Conservation (phyloP, 129 eudicot genomes). For the Centrapalus pauciflorus region DNA sequence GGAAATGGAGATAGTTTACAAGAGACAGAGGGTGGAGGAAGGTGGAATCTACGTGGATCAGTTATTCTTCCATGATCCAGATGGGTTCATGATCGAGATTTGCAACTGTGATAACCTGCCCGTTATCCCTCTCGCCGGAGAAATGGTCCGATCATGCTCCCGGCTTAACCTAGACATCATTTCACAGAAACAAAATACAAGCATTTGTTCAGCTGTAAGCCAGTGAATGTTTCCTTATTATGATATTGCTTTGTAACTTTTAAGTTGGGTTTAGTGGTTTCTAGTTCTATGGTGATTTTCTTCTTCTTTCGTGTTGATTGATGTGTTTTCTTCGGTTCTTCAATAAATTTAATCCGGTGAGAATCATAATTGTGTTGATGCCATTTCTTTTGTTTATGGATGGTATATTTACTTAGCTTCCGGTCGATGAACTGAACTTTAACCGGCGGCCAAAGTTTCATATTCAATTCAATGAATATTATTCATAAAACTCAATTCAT, state of each 20-base stretch:
- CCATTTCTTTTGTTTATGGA: background rate
- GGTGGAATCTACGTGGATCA: conserved; percentile 87
- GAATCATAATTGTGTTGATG: background rate
- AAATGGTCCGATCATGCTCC: conserved; percentile 75
- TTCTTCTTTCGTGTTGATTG: background rate
- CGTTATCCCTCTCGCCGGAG: conserved; percentile 73
- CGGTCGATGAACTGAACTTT: background rate
- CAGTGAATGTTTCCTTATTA: background rate
- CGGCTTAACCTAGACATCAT: conserved; percentile 44
- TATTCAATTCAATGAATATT: background rate
- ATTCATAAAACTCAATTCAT: background rate
- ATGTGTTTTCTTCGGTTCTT: background rate
- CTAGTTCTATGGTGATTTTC: background rate
- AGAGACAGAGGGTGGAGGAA: conserved; percentile 70
- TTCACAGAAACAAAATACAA: conserved; percentile 32
- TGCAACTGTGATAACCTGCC: conserved; percentile 93
- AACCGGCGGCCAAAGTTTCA: background rate
- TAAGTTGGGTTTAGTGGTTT: background rate
- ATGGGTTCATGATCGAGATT: conserved; percentile 92
- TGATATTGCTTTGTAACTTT: background rate
- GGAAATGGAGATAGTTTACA: conserved; percentile 69
- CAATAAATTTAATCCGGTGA: background rate
- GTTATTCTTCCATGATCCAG: conserved; percentile 91
- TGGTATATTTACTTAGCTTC: background rate
- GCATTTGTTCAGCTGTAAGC: conserved; percentile 26